Percentiles rank a stretch among this genome's conserved stretches.
Conservation (phyloP, 306 rosid genomes). For the Sechiopsis laciniata region DNA sequence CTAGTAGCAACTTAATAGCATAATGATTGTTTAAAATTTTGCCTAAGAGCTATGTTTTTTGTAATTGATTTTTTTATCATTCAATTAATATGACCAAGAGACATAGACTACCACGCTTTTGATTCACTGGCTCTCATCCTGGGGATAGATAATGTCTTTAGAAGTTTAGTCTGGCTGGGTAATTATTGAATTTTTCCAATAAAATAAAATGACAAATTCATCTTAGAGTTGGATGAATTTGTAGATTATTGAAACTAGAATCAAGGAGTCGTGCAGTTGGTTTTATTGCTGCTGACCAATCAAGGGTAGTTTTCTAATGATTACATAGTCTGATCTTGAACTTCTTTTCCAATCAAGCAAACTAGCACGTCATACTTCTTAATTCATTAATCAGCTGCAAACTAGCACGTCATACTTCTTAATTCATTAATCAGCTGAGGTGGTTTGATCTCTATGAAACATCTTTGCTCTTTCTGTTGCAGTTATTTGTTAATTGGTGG, state of each 20-base stretch:
- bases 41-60: no score
- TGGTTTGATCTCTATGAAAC: slow-evolving; percentile 2
- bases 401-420: background rate
- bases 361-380: background rate
- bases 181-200: background rate
- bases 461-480: slow-evolving; percentile 13
- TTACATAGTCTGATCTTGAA: background rate
- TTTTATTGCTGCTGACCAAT: slow-evolving; percentile 6
- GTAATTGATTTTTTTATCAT: background rate
- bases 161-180: background rate
- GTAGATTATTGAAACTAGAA: background rate
- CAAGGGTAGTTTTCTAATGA: background rate
- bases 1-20: background rate
- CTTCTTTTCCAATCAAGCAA: background rate
- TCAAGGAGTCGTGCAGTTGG: background rate
- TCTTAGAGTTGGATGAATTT: background rate
- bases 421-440: background rate
- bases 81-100: background rate
- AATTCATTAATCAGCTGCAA: background rate
- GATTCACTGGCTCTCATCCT: background rate
- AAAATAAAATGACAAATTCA: background rate
- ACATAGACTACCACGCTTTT: background rate
- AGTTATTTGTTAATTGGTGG: slow-evolving; percentile 22
- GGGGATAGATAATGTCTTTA: background rate
- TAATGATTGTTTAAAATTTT: background rate